Conservation (phyloP, 2,329 filamentous ascomycete species). For the Immersiporthe knoxdaviesiana region DNA sequence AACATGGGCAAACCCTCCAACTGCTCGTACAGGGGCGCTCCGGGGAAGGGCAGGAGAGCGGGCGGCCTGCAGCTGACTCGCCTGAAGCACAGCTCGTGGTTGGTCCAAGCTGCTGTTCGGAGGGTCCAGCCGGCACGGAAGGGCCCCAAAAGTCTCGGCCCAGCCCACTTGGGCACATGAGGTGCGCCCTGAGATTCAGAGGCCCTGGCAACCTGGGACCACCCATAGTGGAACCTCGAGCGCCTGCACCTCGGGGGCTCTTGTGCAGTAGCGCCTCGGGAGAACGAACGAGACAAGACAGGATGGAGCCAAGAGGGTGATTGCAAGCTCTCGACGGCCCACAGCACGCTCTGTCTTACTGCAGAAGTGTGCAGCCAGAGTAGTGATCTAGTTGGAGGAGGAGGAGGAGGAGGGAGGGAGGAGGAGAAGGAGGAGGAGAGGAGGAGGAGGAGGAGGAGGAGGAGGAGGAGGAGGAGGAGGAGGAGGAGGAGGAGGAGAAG, state of each 20-base stretch:
- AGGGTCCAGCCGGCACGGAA: conserved; percentile 10
- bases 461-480: too few relatives aligned
- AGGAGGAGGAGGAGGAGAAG: too few relatives aligned
- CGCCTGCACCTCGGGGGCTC: conserved; percentile 10
- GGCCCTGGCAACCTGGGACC: background rate
- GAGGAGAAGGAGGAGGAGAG: too few relatives aligned
- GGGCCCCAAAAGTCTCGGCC: conserved; percentile 1
- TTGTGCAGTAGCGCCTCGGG: conserved; percentile 11
- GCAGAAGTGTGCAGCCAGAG: background rate
- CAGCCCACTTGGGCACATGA: conserved; percentile 16
- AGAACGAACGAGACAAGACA: conserved; percentile 11
- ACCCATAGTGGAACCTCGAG: conserved; percentile 10
- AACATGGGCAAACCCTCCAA: background rate
- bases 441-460: too few relatives aligned
- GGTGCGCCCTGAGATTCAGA: conserved; percentile 16
- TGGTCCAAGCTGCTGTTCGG: conserved; percentile 7
- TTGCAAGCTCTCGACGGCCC: background rate
- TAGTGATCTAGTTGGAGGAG: background rate
- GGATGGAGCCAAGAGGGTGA: background rate
- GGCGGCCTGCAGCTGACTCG: conserved; percentile 27
- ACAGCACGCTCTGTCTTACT: background rate
- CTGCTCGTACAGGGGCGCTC: conserved; percentile 17
- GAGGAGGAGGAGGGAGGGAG: too few relatives aligned
- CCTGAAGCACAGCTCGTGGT: background rate
- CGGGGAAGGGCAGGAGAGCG: conserved; percentile 27